Conservation (phyloP, 139 green algal genomes). For the Yamagishiella unicocca region DNA sequence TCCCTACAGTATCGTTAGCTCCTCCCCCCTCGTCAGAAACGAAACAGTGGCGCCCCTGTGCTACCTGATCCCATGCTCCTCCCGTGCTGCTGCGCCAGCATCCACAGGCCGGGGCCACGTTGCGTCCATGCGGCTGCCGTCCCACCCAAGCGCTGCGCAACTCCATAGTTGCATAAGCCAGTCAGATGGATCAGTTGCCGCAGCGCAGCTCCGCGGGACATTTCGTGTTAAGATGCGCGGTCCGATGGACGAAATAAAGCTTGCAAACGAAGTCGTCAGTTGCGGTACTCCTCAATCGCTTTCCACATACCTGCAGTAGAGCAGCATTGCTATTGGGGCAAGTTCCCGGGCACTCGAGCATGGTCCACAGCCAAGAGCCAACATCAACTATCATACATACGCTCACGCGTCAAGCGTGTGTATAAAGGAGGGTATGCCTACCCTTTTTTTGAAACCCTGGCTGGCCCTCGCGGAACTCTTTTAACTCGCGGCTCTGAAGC, state of each 20-base stretch:
- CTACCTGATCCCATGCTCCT: not conserved
- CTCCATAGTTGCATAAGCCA: too few relatives aligned
- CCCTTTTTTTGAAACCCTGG: conserved; percentile 53
- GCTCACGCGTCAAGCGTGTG: too few relatives aligned
- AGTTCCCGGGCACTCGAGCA: too few relatives aligned
- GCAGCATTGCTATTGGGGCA: not conserved
- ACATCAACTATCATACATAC: too few relatives aligned
- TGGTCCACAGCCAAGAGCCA: too few relatives aligned
- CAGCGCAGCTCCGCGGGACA: not conserved
- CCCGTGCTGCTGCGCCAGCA: not conserved
- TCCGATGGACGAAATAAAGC: not conserved
- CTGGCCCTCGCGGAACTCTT: conserved; percentile 32
- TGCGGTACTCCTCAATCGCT: conserved; percentile 14
- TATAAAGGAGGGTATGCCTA: too few relatives aligned
- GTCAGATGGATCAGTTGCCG: not conserved
- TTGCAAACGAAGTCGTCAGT: not conserved
- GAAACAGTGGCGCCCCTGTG: too few relatives aligned
- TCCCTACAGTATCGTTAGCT: too few relatives aligned
- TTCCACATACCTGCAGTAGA: conserved; percentile 45
- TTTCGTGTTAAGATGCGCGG: too few relatives aligned
- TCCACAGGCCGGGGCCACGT: not conserved
- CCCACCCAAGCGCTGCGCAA: not conserved
- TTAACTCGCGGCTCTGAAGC: conserved; percentile 48
- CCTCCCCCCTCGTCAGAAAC: too few relatives aligned
- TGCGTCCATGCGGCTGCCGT: not conserved